Evolutionary conservation across 2,329 filamentous ascomycete genomes (phyloP), one percentile per base, ranked within the genome.

Genomic region (Hypoxylon sp.): DNA sequence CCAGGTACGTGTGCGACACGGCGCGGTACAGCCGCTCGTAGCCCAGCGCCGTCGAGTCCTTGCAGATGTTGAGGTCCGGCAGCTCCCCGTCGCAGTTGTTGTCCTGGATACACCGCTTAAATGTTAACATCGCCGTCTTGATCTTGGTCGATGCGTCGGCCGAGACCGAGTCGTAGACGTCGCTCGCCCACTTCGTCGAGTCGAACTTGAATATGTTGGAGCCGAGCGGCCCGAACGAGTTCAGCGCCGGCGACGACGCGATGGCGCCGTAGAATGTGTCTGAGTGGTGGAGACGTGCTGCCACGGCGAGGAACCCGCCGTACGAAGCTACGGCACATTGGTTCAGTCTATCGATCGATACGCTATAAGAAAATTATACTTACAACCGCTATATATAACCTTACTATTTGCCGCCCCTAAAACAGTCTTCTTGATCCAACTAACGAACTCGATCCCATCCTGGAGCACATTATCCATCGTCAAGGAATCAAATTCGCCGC

Each of bases 381-480:
- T 46, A 66, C 65, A 65, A 2, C 63, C 58, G 17, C 61, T 54
- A 28, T 70, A 70, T 3, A 68, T 68, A 15, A 62, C 68, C 34
- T 44, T 63, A 15, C 60, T 65, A 7, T 67, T 11, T 10, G 54
- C 17, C 2, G 68, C 63, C 6, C 68, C 65, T 2, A 34, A n/a
- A n/a, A 70, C 59, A 4, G 65, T 68, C 28, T 32, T 47, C 43
- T 64, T 68, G 20, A 68, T 67, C 68, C 68, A 70, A 22, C 64
- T 60, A 11, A 68, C 58, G 19, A 70, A 70, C 15, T 64, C 39
- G 7, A 65, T 59, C 1, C 63, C 65, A 19, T 70, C 68, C 32
- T 65, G 58, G 19, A 70, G 58, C n/a, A 68, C 66, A 10, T 70
- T 70, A 10, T 68, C 65, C 19, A 68, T 37, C 10, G 68, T 67